phyloP scores from a whole-genome alignment of 768 basidiomycete genomes.

The Paxillus ammoniavirescens region DNA sequence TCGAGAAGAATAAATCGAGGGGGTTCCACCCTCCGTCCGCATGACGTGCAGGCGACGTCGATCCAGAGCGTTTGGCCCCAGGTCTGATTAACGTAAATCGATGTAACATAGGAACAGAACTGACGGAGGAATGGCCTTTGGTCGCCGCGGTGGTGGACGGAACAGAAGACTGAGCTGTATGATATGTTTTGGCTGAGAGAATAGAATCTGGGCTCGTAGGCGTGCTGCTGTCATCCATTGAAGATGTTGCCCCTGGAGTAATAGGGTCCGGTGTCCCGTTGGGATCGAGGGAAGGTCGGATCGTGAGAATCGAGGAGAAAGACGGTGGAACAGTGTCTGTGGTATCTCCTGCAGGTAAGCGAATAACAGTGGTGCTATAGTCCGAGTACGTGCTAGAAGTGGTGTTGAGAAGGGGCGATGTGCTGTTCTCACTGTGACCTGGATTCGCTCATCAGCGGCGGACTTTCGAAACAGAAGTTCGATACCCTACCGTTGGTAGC shows the following conservation, averaged over 20 bases:
- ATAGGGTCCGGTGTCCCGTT: constrained; percentile 42
- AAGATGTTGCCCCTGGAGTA: constrained; percentile 35
- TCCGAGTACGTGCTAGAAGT: constrained; percentile 47
- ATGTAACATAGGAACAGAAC: constrained; percentile 61
- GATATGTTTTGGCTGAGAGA: constrained; percentile 59
- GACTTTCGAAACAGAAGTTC: constrained; percentile 3
- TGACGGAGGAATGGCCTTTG: constrained; percentile 72
- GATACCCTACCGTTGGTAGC: constrained; percentile 32
- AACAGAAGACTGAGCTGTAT: constrained; percentile 53
- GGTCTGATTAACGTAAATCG: constrained; percentile 87
- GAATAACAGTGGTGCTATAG: constrained; percentile 72
- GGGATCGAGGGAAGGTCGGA: constrained; percentile 54
- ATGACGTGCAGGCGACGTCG: constrained; percentile 27
- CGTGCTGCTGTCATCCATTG: constrained; percentile 32
- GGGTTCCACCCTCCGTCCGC: constrained; percentile 63
- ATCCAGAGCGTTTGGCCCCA: constrained; percentile 53
- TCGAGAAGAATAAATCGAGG: constrained; percentile 75
- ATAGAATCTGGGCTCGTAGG: constrained; percentile 45
- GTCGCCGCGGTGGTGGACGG: constrained; percentile 65
- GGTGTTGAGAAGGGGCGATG: constrained; percentile 53
- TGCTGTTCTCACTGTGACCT: constrained; percentile 43
- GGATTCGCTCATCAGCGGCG: constrained; percentile 12
- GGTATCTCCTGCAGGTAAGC: constrained; percentile 42
- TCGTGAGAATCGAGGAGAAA: constrained; percentile 72
- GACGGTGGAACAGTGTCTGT: constrained; percentile 46